A percentile compares a stretch with the other conserved stretches of the same genome.
Evolutionary conservation across 352 stramenopile species (phyloP).

Genomic region (Chrysophaeum taylorii): DNA sequence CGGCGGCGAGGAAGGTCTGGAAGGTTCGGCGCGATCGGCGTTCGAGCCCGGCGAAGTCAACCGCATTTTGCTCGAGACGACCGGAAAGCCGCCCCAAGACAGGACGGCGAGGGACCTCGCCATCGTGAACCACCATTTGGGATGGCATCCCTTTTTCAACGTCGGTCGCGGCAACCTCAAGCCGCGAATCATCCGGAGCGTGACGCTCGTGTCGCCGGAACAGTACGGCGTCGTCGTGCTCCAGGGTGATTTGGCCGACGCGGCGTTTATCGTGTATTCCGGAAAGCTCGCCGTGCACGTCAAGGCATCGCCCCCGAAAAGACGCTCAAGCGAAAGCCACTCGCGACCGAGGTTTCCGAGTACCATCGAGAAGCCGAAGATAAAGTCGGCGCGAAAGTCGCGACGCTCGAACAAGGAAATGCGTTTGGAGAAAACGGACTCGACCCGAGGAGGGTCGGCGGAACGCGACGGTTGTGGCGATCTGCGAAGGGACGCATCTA

Average conservation of each 20-base stretch:
- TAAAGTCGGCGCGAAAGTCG: neutral
- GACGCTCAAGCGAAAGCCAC: neutral
- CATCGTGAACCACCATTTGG: neutral
- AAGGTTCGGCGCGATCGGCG: neutral
- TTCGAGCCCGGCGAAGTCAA: neutral
- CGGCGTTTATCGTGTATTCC: neutral
- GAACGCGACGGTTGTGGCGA: neutral
- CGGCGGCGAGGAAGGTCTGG: neutral
- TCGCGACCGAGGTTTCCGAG: neutral
- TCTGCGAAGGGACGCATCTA: neutral
- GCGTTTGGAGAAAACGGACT: neutral
- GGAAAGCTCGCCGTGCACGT: slow-evolving; percentile 3
- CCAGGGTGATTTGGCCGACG: neutral
- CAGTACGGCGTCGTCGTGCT: neutral
- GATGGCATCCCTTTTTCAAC: neutral
- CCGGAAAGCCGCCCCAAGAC: neutral
- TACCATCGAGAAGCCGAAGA: neutral
- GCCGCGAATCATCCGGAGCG: neutral
- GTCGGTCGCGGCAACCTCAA: neutral
- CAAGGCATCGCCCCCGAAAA: neutral
- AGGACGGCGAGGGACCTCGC: neutral
- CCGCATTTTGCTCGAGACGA: neutral
- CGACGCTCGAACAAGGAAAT: neutral
- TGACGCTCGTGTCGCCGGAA: neutral
- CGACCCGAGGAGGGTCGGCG: neutral